Percentiles rank a stretch among this genome's conserved stretches.
Evolutionary conservation across 495 filamentous ascomycete species (phyloP).

Genomic region (Parmelia sp.): DNA sequence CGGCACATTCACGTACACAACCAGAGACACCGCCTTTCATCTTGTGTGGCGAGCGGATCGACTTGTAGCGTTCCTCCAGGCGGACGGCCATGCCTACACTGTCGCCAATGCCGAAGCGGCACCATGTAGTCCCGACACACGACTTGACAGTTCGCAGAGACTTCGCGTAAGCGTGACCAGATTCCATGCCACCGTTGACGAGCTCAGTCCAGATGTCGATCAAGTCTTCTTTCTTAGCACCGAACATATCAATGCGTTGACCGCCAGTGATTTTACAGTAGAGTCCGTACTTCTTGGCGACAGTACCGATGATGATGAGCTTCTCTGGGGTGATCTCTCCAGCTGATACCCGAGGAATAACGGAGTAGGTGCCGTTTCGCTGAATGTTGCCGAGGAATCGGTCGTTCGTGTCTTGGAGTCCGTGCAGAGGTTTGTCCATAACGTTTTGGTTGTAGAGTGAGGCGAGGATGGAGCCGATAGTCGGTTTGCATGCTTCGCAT

Average conservation of each 20-base stretch:
- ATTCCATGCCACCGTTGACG: conserved; percentile 89
- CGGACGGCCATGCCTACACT: conserved; percentile 96
- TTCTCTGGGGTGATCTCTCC: conserved; percentile 92
- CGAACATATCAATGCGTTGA: conserved; percentile 94
- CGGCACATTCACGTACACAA: conserved; percentile 89
- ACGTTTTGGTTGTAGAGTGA: conserved; percentile 82
- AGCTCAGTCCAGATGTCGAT: conserved; percentile 82
- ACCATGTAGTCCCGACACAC: conserved; percentile 95
- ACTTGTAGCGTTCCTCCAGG: conserved; percentile 92
- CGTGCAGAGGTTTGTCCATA: conserved; percentile 67
- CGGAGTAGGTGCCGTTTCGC: conserved; percentile 86
- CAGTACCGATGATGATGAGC: conserved; percentile 78
- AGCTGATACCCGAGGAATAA: conserved; percentile 77
- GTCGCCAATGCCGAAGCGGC: conserved; percentile 86
- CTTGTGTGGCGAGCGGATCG: conserved; percentile 84
- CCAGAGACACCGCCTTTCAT: conserved; percentile 90
- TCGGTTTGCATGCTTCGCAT: conserved; percentile 88
- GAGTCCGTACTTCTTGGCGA: conserved; percentile 81
- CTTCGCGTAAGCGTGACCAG: conserved; percentile 92
- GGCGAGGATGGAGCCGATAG: conserved; percentile 76
- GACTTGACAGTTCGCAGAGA: conserved; percentile 84
- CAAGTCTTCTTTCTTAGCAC: conserved; percentile 86
- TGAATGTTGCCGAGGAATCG: conserved; percentile 92
- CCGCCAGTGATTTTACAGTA: conserved; percentile 96
- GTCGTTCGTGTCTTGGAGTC: conserved; percentile 92